Evolutionary conservation across 495 filamentous ascomycete genomes (phyloP), one percentile per base, ranked within the genome.

Genomic region (Aspergillus ostianus): DNA sequence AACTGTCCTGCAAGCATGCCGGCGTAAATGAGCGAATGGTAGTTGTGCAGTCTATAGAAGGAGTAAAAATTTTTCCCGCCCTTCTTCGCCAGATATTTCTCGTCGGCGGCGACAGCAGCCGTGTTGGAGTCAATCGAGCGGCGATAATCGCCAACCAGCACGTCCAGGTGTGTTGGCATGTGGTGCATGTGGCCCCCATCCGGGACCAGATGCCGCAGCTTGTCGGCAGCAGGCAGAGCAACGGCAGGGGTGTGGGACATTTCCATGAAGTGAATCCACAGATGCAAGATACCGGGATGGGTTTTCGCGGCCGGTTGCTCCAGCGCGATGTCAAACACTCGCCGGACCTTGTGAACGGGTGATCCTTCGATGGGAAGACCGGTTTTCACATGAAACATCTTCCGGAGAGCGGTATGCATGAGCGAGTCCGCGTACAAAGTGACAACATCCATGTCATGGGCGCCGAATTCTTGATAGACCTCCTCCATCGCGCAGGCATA

Each of bases 221-320:
- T n/a, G n/a, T n/a, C n/a, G n/a, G n/a, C n/a, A n/a, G n/a, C n/a
- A n/a, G 70, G 67, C 8, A 88, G 68, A 0, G 82, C 87, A 0
- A 64, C 55, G 50, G 87, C 85, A 0, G 87, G 87, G 8, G 69
- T 74, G 0, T 66, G 61, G 1, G 85, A 88, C 85, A 88, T 88
- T 67, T 90, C 85, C 77, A 87, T 85, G 13, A 85, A 76, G 60
- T 90, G 87, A 53, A 88, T 87, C 62, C 87, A 88, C 4, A 87
- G 67, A 63, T 90, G 87, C 13, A 86, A 71, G 4, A 88, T 64
- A 2, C 84, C 86, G 0, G 87, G 84, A 57, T 88, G 80, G 2
- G 54, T 29, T 8, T 67, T 51, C 13, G 73, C 74, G 12, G 73
- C 74, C 10, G 74, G 64, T 5, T 67, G 67, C 1, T 71, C 47